Percentiles rank a stretch among this genome's conserved stretches.
Evolutionary conservation across 176 grass and related monocot species (phyloP).

Genomic region (Poa pratensis): DNA sequence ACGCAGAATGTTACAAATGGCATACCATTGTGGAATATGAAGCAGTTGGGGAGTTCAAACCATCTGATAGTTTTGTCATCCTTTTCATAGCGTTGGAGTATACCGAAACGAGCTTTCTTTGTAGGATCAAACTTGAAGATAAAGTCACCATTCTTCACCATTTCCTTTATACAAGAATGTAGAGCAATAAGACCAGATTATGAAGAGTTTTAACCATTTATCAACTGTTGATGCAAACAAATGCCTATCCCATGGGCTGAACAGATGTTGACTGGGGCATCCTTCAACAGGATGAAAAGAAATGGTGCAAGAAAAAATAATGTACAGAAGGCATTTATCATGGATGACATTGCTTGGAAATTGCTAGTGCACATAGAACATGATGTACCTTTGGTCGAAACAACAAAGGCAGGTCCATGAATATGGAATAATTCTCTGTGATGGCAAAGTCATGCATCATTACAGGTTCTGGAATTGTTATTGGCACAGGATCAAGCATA

Average conservation of each 20-base stretch:
- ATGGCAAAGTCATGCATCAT: conserved; percentile 99
- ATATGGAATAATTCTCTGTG: conserved; percentile 93
- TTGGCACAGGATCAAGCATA: conserved; percentile 97
- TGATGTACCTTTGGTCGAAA: conserved; percentile 78
- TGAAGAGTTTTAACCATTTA: not conserved
- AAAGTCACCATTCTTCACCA: conserved; percentile 86
- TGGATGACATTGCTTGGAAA: not conserved
- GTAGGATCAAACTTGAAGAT: conserved; percentile 90
- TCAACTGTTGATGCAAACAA: not conserved
- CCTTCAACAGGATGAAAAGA: not conserved
- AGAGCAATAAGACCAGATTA: not conserved
- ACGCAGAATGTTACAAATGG: not conserved
- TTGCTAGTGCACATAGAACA: not conserved
- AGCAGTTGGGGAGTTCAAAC: conserved; percentile 99
- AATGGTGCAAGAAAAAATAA: not conserved
- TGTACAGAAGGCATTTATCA: not conserved
- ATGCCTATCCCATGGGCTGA: not conserved
- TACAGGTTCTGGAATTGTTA: conserved; percentile 93
- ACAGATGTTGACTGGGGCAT: not conserved
- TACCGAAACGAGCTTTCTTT: conserved; percentile 90
- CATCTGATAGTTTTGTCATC: conserved; percentile 86
- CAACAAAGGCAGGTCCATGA: conserved; percentile 95
- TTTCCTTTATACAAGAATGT: conserved; percentile 64
- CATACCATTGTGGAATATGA: conserved; percentile 96
- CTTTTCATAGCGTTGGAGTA: conserved; percentile 85